Conservation (phyloP, 495 filamentous ascomycete species). For the Annulohypoxylon bovei region DNA sequence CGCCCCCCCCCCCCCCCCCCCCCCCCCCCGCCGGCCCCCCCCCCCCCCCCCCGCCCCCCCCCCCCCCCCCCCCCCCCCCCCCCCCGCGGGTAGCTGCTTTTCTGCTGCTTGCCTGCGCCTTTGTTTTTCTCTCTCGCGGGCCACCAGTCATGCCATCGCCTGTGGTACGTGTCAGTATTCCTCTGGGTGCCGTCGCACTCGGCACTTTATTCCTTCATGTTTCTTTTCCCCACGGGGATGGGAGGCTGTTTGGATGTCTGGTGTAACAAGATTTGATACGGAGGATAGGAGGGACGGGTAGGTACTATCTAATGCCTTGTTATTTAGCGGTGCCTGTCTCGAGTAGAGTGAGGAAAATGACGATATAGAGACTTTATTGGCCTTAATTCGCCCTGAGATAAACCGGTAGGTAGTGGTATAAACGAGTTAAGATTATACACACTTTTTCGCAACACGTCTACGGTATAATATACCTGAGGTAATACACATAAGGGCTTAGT, state of each 20-base stretch:
- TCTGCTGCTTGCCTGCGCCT: not conserved
- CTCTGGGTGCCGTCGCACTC: slow-evolving; percentile 17
- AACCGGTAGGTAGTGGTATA: not conserved
- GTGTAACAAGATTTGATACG: slow-evolving; percentile 6
- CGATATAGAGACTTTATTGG: not conserved
- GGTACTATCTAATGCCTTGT: too few species aligned
- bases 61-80: too few species aligned
- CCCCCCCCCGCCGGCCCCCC: too few species aligned
- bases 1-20: too few species aligned
- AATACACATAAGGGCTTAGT: not conserved
- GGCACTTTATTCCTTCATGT: slow-evolving; percentile 3
- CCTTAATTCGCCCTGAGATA: not conserved
- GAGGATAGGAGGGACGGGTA: not conserved
- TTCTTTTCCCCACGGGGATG: slow-evolving; percentile 24
- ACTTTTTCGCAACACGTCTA: not conserved
- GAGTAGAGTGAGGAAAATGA: not conserved
- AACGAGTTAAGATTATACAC: not conserved
- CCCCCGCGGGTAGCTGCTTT: slow-evolving; percentile 17
- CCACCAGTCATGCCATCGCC: slow-evolving; percentile 23
- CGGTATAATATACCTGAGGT: not conserved
- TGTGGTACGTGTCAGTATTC: slow-evolving; percentile 1
- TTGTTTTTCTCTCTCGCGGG: not conserved
- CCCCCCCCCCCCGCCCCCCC: too few species aligned
- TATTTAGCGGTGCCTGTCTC: not conserved
- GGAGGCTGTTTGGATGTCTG: not conserved